These are phyloP conservation scores for Suillus alpinus DNA, from an alignment of 768 basidiomycete genomes.

Conservation along the genomic window DNA sequence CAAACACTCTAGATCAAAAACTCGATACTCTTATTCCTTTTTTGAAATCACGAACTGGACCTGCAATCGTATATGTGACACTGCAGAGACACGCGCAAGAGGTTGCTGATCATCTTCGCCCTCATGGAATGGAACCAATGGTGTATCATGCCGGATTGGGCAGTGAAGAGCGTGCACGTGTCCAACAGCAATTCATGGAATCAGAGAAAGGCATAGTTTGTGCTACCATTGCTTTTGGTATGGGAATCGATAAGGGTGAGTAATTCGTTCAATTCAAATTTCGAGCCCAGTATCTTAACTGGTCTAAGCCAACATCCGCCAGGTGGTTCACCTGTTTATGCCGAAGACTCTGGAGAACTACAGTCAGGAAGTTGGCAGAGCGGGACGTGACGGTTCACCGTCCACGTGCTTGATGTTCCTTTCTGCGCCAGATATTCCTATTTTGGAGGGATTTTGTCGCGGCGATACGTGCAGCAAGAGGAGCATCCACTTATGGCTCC, in stretches of 20 bases:
- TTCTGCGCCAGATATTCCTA: constrained; percentile 39
- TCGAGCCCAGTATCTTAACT: background rate
- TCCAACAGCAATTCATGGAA: constrained; percentile 40
- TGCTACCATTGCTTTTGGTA: constrained; percentile 46
- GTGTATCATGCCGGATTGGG: constrained; percentile 46
- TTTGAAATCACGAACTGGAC: constrained; percentile 35
- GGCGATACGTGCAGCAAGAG: constrained; percentile 45
- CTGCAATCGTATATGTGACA: constrained; percentile 47
- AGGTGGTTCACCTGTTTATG: constrained; percentile 41
- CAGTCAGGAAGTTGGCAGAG: constrained; percentile 45
- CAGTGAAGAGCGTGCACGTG: constrained; percentile 31
- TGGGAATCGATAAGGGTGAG: constrained; percentile 43
- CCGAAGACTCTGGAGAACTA: constrained; percentile 48
- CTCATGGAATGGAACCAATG: constrained; percentile 26
- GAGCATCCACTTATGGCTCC: constrained; percentile 39
- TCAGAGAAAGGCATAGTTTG: constrained; percentile 37
- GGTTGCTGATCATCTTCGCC: constrained; percentile 28
- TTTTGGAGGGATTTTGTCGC: constrained; percentile 46
- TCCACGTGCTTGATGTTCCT: constrained; percentile 48
- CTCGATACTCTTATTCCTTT: constrained; percentile 35
- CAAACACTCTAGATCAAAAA: constrained; percentile 32
- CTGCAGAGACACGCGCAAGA: constrained; percentile 41
- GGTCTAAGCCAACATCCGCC: constrained; percentile 31
- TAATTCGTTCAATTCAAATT: background rate
- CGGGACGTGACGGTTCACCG: constrained; percentile 39